Base-by-base conservation (phyloP, 805 yeast genomes). In the Candida glaebosa region DNA sequence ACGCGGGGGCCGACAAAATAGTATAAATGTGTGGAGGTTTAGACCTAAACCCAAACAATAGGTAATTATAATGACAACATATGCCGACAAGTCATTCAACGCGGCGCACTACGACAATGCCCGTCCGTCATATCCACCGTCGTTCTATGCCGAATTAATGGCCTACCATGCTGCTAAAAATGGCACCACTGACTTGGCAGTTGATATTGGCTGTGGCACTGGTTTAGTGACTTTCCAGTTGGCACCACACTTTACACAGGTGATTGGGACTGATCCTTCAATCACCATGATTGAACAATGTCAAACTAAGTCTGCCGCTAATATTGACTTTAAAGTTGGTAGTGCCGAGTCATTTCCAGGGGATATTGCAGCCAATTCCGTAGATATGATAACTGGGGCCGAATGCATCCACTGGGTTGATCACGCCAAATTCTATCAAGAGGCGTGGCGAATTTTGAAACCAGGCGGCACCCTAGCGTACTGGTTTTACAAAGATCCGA, bases 401-500 rank as follows among this genome's bases (percentile, higher is more conserved):
- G 89, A 89, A 56, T 84, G 89, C 44, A 79, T 76, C n/a, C 96
- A 89, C 61, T 89, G 96, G 96, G 76, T 87, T 43, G 72, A 82
- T 42, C 82, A 77, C 44, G 63, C 66, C 0, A 48, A 50, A 20
- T 82, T 81, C 56, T 80, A 79, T 55, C 51, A 58, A 4, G 79
- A 76, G 44, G 69, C 76, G 2, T 60, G 65, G 16, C 52, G 77
- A 4, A 63, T 79, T 10, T 65, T 87, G 44, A 75, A 73, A 39
- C 72, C 77, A 1, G 68, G 71, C 16, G 95, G 93, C 1, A 82
- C 89, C 0, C 55, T 89, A 37, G 84, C 88, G 0, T 76, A 78
- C 50, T 88, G 91, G 84, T 84, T 86, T 3, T 89, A 89, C 54
- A 79, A 76, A 31, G 95, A 88, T 51, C 87, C 89, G 0, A 66